Conservation (phyloP, 1,284 basidiomycete species). For the Puccinia brachypodii region DNA sequence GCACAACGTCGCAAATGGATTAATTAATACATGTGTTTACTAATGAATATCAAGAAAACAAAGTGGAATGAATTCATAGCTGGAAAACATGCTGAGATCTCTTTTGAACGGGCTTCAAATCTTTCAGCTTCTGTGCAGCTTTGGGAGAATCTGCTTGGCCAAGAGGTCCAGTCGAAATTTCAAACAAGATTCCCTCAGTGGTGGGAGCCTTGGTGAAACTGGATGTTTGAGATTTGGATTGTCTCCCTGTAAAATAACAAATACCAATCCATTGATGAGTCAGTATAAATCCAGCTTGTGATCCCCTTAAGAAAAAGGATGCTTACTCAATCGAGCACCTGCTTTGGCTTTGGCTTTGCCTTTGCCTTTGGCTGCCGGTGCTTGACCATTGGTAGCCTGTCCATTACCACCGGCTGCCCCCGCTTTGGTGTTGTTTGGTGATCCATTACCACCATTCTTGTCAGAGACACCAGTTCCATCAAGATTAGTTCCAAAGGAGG, state of each 20-base stretch:
- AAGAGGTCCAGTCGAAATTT: constrained; percentile 38
- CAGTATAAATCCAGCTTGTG: not conserved
- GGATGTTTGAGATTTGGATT: not conserved
- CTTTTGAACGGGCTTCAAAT: not conserved
- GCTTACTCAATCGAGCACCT: not conserved
- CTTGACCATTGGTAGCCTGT: not conserved
- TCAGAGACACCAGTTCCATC: constrained; percentile 17
- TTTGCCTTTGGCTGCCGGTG: not conserved
- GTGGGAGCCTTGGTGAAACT: constrained; percentile 13
- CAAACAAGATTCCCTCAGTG: constrained; percentile 16
- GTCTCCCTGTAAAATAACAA: not conserved
- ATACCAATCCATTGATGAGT: not conserved
- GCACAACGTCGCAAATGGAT: not conserved
- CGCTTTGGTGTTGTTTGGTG: too few relatives aligned
- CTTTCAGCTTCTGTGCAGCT: not conserved
- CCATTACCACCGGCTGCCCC: constrained; percentile 5
- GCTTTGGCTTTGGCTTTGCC: constrained; percentile 23
- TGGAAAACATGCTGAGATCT: constrained; percentile 15
- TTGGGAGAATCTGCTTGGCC: constrained; percentile 45
- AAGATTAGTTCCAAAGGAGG: constrained; percentile 29
- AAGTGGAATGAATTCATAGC: not conserved
- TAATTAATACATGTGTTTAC: not conserved
- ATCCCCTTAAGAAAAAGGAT: not conserved
- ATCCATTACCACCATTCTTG: constrained; percentile 32
- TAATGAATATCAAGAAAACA: not conserved